phyloP scores from a whole-genome alignment of 345 rosid species.

The Eutrema heterophyllum region DNA sequence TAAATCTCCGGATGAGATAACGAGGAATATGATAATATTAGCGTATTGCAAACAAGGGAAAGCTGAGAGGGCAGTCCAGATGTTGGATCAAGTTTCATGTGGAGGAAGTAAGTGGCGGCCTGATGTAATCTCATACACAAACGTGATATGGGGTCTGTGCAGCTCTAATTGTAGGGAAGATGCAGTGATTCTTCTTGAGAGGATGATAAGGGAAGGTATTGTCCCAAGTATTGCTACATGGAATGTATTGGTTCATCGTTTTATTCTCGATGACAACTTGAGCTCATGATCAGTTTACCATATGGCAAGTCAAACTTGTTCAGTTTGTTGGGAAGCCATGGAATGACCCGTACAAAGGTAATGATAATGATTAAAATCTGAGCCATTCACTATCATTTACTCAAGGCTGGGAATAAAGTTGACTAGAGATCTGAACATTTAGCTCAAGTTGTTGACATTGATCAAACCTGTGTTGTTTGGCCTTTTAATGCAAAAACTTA shows the following conservation, averaged over 20 bases:
- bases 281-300: conserved; percentile 29
- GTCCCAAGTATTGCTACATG: conserved; percentile 60
- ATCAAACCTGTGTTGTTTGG: too few species aligned
- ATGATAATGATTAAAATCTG: not conserved
- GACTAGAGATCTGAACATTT: not conserved
- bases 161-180: conserved; percentile 45
- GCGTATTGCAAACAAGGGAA: conserved; percentile 55
- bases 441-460: too few species aligned
- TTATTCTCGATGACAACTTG: conserved; percentile 45
- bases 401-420: not conserved
- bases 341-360: conserved; percentile 82
- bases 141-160: conserved; percentile 63
- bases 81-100: conserved; percentile 37
- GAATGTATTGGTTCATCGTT: conserved; percentile 59
- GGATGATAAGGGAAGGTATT: conserved; percentile 46
- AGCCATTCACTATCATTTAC: not conserved
- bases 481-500: too few species aligned
- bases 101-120: conserved; percentile 53
- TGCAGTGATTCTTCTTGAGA: conserved; percentile 41
- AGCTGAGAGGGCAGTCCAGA: conserved; percentile 39
- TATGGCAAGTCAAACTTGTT: not conserved
- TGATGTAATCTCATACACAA: conserved; percentile 59
- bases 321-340: not conserved
- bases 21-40: conserved; percentile 50
- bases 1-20: conserved; percentile 49